These are phyloP conservation scores for Aspergillus sp. DNA, from an alignment of 2,329 filamentous ascomycete species.

Conservation along the genomic window DNA sequence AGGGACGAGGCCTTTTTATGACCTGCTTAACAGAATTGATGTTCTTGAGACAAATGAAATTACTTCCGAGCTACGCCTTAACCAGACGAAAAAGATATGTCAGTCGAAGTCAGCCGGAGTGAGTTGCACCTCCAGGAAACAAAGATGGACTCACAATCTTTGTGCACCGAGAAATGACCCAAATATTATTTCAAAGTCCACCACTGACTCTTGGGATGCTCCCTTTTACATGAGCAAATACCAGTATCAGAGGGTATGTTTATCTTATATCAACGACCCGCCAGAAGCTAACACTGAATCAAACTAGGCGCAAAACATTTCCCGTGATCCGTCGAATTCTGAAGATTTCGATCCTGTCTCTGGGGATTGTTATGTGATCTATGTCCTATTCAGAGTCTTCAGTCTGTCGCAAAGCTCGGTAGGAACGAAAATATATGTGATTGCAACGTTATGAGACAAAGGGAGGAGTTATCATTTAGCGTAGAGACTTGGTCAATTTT, in stretches of 20 bases:
- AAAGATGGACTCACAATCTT: conserved; percentile 2
- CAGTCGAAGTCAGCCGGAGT: conserved; percentile 3
- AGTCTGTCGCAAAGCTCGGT: conserved; percentile 26
- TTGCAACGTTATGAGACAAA: conserved; percentile 19
- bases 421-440: conserved; percentile 36
- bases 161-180: conserved; percentile 15
- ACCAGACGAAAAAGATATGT: conserved; percentile 7
- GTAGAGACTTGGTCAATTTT: conserved; percentile 8
- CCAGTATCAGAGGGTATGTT: conserved; percentile 39
- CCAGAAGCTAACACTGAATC: background rate
- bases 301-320: conserved; percentile 5
- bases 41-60: conserved; percentile 7
- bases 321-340: background rate
- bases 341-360: background rate
- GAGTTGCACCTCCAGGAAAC: conserved; percentile 6
- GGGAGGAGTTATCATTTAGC: conserved; percentile 5
- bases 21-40: conserved; percentile 1
- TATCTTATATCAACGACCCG: background rate
- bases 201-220: conserved; percentile 29
- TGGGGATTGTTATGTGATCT: conserved; percentile 18
- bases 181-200: conserved; percentile 48
- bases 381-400: conserved; percentile 39
- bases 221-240: conserved; percentile 44
- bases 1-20: conserved; percentile 5
- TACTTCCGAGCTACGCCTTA: conserved; percentile 6